A percentile compares a stretch with the other conserved stretches of the same genome.
Conservation (phyloP, 176 grass and related monocot species). For the Juncus effusus region DNA sequence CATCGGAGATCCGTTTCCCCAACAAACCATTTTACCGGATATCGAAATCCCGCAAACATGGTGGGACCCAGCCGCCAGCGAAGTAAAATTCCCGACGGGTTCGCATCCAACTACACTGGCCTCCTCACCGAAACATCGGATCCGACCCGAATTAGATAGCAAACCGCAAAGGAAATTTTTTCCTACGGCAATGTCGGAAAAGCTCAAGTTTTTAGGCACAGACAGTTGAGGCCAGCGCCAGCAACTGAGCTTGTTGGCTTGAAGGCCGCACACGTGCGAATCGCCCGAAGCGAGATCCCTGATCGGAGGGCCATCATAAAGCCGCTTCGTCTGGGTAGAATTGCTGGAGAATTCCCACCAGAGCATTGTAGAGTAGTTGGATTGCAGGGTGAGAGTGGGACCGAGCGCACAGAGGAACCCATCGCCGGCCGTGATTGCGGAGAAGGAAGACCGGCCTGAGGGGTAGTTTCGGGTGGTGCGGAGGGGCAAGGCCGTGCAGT, state of each 20-base stretch:
- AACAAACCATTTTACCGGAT: slow-evolving; percentile 38
- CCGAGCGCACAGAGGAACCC: slow-evolving; percentile 73
- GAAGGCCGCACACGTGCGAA: slow-evolving; percentile 69
- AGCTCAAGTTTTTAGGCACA: slow-evolving; percentile 10
- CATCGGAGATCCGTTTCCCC: slow-evolving; percentile 38
- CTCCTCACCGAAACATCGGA: slow-evolving; percentile 64
- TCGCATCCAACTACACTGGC: slow-evolving; percentile 33
- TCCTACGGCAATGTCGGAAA: slow-evolving; percentile 58
- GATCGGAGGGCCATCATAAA: slow-evolving; percentile 62
- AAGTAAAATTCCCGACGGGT: slow-evolving; percentile 40
- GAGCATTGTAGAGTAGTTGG: slow-evolving; percentile 45
- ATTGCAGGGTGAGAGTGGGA: neutral
- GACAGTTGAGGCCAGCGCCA: slow-evolving; percentile 68
- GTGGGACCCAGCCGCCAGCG: slow-evolving; percentile 29
- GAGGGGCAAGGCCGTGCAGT: slow-evolving; percentile 46
- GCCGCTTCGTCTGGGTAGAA: slow-evolving; percentile 31
- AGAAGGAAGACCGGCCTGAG: slow-evolving; percentile 48
- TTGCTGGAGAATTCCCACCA: slow-evolving; percentile 66
- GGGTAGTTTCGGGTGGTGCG: slow-evolving; percentile 37
- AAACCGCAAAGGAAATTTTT: slow-evolving; percentile 67
- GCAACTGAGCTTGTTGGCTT: slow-evolving; percentile 47
- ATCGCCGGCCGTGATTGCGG: slow-evolving; percentile 58
- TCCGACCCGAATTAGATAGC: neutral
- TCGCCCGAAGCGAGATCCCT: slow-evolving; percentile 44
- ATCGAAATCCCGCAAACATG: slow-evolving; percentile 64